These are phyloP conservation scores for Centaurea solstitialis DNA, from an alignment of 129 eudicot genomes.

Conservation along the genomic window DNA sequence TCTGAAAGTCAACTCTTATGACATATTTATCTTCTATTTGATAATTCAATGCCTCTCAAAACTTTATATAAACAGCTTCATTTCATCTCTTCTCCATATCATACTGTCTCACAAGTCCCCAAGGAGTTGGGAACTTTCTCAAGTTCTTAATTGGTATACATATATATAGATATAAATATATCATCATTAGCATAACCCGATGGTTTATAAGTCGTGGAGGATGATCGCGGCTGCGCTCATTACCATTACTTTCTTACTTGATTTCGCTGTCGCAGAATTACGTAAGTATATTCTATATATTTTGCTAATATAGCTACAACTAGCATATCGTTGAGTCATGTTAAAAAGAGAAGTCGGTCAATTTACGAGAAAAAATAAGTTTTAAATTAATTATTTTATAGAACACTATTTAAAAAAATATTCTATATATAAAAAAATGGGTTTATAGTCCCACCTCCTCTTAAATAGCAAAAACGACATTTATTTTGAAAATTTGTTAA, in stretches of 20 bases:
- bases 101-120: background rate
- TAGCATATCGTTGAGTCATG: too few relatives aligned
- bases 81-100: background rate
- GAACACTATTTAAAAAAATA: too few relatives aligned
- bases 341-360: too few relatives aligned
- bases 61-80: background rate
- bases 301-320: too few relatives aligned
- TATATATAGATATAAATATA: background rate
- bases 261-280: constrained; percentile 8
- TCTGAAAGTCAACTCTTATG: background rate
- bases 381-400: too few relatives aligned
- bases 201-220: background rate
- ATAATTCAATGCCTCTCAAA: background rate
- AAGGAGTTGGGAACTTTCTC: background rate
- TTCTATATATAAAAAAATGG: too few relatives aligned
- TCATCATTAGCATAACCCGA: background rate
- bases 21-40: background rate
- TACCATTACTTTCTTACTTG: constrained; percentile 8
- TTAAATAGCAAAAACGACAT: too few relatives aligned
- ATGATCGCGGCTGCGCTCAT: background rate
- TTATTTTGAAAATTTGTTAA: too few relatives aligned
- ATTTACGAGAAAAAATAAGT: too few relatives aligned
- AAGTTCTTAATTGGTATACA: background rate
- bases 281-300: background rate
- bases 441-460: too few relatives aligned